Base-by-base conservation (phyloP, 2,329 filamentous ascomycete species). In the Aspergillus awamori region DNA sequence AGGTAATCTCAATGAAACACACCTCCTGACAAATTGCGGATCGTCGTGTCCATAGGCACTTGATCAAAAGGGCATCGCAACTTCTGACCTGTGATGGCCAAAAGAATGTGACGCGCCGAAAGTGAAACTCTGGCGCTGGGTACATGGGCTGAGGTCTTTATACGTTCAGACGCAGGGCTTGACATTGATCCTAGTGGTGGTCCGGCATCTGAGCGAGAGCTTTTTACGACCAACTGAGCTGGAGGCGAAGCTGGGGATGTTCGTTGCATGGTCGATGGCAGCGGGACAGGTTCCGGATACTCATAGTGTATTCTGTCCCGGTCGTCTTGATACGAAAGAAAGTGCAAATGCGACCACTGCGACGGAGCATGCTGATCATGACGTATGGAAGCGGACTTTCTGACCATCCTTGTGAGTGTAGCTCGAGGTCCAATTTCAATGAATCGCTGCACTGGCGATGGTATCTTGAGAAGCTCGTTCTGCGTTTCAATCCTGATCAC, bases 401-500 rank as follows among this genome's bases (percentile, higher is more conserved):
- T 75, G 17, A 73, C 71, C 76, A 80, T 79, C n/a, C 67, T 72
- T 8, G 70, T 67, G 22, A 80, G 65, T 4, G 70, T 76, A 22
- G 72, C 66, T 5, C 72, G 67, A 0, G 78, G 77, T 4, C 78
- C 78, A 53, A 80, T 71, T 65, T 80, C 78, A 48, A 80, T 68
- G 30, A 76, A 66, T 13, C 74, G 68, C 47, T 75, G 67, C 28
- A 71, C 70, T 15, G 68, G 61, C 24, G 63, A 57, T 4, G 70
- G 6, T 20, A 63, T 20, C 47, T 59, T 17, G 74, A 66, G 67
- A 10, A 80, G 58, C 15, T 70, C 58, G 57, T 79, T 69, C 62
- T 80, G 78, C 2, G 77, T 79, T 38, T 77, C 72, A 55, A 79
- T 77, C 77, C 76, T 67, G 51, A n/a, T 3, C 2, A 45, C 59